phyloP scores from a whole-genome alignment of 129 eudicot species.

The Saposhnikovia divaricata region DNA sequence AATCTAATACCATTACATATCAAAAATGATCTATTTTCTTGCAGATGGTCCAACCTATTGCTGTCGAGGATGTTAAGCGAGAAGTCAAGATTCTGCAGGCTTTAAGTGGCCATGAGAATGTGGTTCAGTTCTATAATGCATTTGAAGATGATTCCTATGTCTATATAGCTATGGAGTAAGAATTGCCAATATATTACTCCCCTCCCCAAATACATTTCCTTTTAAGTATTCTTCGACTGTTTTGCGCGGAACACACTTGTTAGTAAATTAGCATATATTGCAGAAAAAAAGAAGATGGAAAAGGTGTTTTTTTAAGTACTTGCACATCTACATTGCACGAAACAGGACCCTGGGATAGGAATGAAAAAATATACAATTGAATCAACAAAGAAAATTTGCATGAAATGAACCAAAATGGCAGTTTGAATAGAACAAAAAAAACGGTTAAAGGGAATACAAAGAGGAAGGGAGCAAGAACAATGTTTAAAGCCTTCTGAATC shows the following conservation, averaged over 20 bases:
- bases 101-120: slow-evolving; percentile 91
- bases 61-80: slow-evolving; percentile 97
- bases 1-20: neutral
- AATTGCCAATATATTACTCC: slow-evolving; percentile 9
- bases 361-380: neutral
- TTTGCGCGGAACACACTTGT: neutral
- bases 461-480: neutral
- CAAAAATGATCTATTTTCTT: slow-evolving; percentile 5
- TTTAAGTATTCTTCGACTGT: neutral
- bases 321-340: neutral
- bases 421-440: neutral
- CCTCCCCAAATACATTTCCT: neutral
- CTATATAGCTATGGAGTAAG: slow-evolving; percentile 98
- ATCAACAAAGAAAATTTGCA: neutral
- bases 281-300: neutral
- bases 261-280: neutral
- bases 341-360: neutral
- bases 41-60: slow-evolving; percentile 96
- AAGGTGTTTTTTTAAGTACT: neutral
- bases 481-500: neutral
- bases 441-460: neutral
- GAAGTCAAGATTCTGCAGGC: slow-evolving; percentile 88
- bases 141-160: slow-evolving; percentile 89
- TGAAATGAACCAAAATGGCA: neutral
- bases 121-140: slow-evolving; percentile 82